Evolutionary conservation across 1,284 basidiomycete genomes (phyloP).

Genomic region (Leccinum angustisporum): DNA sequence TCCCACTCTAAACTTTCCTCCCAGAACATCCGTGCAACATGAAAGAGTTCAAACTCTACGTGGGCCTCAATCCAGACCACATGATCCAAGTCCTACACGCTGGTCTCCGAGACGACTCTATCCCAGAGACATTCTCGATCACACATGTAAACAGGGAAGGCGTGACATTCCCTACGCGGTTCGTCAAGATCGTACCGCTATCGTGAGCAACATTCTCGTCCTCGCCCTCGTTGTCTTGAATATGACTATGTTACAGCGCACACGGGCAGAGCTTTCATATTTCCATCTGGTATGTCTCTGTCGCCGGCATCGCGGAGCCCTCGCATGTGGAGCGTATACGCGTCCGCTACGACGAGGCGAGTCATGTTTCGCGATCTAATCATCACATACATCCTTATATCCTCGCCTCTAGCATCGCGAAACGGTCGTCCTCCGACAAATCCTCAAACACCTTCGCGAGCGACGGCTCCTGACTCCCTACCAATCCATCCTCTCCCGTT

Average conservation of each 20-base stretch:
- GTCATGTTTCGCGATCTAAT: constrained; percentile 12
- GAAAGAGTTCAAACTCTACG: constrained; percentile 74
- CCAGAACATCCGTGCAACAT: constrained; percentile 78
- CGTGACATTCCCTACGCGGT: constrained; percentile 60
- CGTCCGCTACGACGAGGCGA: constrained; percentile 59
- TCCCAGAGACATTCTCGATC: constrained; percentile 62
- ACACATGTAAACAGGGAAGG: constrained; percentile 54
- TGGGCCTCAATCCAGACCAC: constrained; percentile 60
- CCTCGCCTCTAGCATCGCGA: constrained; percentile 48
- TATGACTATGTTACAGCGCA: constrained; percentile 41
- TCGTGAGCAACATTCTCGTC: constrained; percentile 47
- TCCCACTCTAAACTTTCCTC: not conserved
- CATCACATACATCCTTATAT: not conserved
- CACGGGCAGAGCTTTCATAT: constrained; percentile 71
- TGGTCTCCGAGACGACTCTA: constrained; percentile 61
- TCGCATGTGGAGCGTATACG: constrained; percentile 54
- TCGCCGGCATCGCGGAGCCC: constrained; percentile 58
- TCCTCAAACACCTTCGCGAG: constrained; percentile 79
- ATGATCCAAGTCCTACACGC: constrained; percentile 64
- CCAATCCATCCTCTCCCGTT: constrained; percentile 56
- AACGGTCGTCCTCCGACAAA: constrained; percentile 59
- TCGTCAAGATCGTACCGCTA: constrained; percentile 70
- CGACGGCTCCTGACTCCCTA: constrained; percentile 71
- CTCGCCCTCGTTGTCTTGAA: constrained; percentile 4
- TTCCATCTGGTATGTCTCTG: constrained; percentile 71